Percentiles rank a stretch among this genome's conserved stretches.
phyloP scores from a whole-genome alignment of 805 yeast genomes.

The Candida pini region DNA sequence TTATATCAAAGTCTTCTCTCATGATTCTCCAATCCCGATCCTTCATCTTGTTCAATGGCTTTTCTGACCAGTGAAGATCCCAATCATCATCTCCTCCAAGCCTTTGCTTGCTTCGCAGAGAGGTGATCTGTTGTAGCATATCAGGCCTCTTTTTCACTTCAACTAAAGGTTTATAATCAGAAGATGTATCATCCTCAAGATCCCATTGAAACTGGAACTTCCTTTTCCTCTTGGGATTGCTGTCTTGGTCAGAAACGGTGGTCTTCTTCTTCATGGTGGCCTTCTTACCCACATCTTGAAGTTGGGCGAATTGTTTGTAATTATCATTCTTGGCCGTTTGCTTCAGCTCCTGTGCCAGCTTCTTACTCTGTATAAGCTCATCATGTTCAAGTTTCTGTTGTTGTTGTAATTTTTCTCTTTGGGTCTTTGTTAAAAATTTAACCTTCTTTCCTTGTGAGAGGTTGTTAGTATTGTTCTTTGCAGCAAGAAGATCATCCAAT shows the following conservation, averaged over 20 bases:
- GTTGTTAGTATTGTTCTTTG: constrained; percentile 26
- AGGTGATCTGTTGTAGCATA: constrained; percentile 2
- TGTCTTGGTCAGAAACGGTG: neutral
- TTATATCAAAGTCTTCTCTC: constrained; percentile 69
- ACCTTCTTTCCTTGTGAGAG: constrained; percentile 10
- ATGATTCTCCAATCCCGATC: constrained; percentile 87
- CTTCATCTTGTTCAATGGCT: constrained; percentile 59
- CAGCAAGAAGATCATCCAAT: constrained; percentile 30
- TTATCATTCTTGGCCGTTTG: neutral
- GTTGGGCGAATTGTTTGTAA: neutral
- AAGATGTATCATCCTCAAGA: constrained; percentile 58
- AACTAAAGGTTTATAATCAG: constrained; percentile 37
- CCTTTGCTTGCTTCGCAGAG: constrained; percentile 6
- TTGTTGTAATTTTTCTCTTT: constrained; percentile 33
- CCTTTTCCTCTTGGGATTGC: constrained; percentile 10
- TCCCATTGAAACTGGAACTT: constrained; percentile 70
- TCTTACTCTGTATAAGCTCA: constrained; percentile 2
- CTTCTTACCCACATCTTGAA: neutral
- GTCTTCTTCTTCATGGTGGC: no score
- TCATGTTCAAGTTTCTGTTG: constrained; percentile 13
- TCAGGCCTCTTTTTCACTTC: constrained; percentile 1
- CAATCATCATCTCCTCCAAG: constrained; percentile 1
- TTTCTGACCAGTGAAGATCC: constrained; percentile 62
- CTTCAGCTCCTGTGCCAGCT: neutral
- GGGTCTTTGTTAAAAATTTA: constrained; percentile 40